Evolutionary conservation across 2,329 filamentous ascomycete genomes (phyloP), one percentile per base, ranked within the genome.

Genomic region (Sclerotinia trifoliorum): DNA sequence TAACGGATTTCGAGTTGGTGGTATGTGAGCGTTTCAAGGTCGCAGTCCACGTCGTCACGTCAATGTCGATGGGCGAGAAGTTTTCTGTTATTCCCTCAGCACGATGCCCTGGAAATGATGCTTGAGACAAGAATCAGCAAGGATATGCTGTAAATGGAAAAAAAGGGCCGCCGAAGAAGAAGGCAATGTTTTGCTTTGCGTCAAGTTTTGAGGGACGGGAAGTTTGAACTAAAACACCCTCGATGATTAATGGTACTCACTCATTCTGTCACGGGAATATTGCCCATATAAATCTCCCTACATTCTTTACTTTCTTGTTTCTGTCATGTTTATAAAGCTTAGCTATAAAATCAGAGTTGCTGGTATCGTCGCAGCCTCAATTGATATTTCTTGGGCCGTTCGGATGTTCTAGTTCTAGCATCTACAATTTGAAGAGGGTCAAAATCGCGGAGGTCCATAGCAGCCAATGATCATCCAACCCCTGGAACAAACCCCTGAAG

Each of bases 1-100:
- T 57, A 15, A 66, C 65, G 61, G 73, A 68, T 69, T 68, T 74
- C 24, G 71, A 71, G 58, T 70, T 71, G 21, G 72, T 65, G n/a
- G 72, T 69, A 54, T 70, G 69, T 29, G 72, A 72, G 29, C 72
- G 75, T 73, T 76, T 78, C 73, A 76, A 70, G 15, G 75, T 74
- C 46, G 73, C 71, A 71, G 74, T 73, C 73, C 73, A 74, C 68
- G 66, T 21, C 44, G 58, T 65, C 29, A 72, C 68, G 54, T 76
- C 75, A 67, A 74, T 69, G 54, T 74, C 73, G 67, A 74, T 71
- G 49, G 74, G 74, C 39, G 71, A 71, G 65, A 72, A 71, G 63
- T 60, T 71, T 68, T 62, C 70, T 60, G 71, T 71, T 69, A 72
- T 69, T 68, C 74, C 70, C 67, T 76, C 75, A 68, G 70, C 70